Base-by-base conservation (phyloP, 2,329 filamentous ascomycete genomes). In the Colletotrichum truncatum region DNA sequence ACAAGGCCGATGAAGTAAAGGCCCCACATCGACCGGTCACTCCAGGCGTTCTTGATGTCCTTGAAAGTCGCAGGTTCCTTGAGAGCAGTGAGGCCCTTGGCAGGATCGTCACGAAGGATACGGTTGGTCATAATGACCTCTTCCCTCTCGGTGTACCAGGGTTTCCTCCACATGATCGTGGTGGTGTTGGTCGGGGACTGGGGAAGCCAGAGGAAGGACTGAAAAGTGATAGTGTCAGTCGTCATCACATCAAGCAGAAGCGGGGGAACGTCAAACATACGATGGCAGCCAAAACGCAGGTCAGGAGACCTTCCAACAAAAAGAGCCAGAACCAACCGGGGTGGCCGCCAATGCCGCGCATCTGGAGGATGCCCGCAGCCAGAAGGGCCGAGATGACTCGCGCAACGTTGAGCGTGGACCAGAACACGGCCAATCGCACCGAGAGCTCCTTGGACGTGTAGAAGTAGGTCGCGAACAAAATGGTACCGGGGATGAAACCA, bases 361-460 rank as follows among this genome's bases (percentile, higher is more conserved):
- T 82, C 52, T 84, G 77, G 3, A 88, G 76, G 12, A 84, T 77
- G 3, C 76, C 80, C 1, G 79, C 80, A 5, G 81, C 82, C 6
- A 84, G 66, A 0, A 84, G 73, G 12, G 87, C 85, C 0, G 85
- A 82, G 32, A 82, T 78, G 38, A 83, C 76, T 71, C 75, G 72
- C 6, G 77, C 77, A 38, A 81, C 69, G 56, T 81, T 83, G 25
- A 84, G 75, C 3, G 81, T 82, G 1, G 80, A 81, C 91, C 91
- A 93, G 75, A 93, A 93, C 71, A 83, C 89, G 43, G 88, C 87
- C 9, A 93, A 80, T 0, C 91, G 85, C 30, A 86, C 83, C 1
- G 72, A 70, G 21, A 74, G 64, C 58, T 74, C 72, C 6, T 67
- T 68, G 28, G 67, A 66, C 28, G 72, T 74, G 65, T 72, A 74